These are phyloP conservation scores for Cryoendolithus antarcticus DNA, from an alignment of 2,329 filamentous ascomycete species.

Conservation along the genomic window DNA sequence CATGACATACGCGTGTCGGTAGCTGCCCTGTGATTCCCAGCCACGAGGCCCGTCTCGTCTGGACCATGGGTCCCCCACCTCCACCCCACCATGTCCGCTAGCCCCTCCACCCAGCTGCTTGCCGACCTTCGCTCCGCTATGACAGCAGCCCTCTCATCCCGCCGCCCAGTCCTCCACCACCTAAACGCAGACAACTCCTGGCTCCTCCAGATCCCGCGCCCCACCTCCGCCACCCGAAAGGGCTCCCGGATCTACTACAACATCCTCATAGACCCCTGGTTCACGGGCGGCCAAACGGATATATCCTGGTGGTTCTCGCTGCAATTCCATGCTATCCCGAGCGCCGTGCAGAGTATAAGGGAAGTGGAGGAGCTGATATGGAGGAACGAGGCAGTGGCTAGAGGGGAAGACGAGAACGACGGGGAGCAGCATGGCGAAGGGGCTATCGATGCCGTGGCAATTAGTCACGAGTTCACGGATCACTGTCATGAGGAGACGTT, in stretches of 20 bases:
- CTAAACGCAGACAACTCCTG: conserved; percentile 57
- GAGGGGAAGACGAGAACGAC: conserved; percentile 37
- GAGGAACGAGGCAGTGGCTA: conserved; percentile 40
- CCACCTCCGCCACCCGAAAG: conserved; percentile 27
- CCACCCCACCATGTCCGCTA: too few relatives aligned
- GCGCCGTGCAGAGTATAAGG: conserved; percentile 41
- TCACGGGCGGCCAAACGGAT: conserved; percentile 50
- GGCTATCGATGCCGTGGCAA: conserved; percentile 45
- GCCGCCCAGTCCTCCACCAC: conserved; percentile 46
- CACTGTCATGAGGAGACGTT: conserved; percentile 54
- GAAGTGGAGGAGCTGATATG: conserved; percentile 42
- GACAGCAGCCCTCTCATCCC: too few relatives aligned
- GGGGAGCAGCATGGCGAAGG: conserved; percentile 1
- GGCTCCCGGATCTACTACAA: conserved; percentile 45
- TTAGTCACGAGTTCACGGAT: conserved; percentile 57
- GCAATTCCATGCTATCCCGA: conserved; percentile 48
- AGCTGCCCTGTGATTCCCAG: too few relatives aligned
- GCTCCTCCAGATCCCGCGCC: conserved; percentile 47
- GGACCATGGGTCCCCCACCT: too few relatives aligned
- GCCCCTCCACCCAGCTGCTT: too few relatives aligned
- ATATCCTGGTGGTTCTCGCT: conserved; percentile 53
- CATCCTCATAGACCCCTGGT: conserved; percentile 54
- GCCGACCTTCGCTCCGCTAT: too few relatives aligned
- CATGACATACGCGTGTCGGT: too few relatives aligned
- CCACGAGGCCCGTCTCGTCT: too few relatives aligned